phyloP scores from a whole-genome alignment of 345 rosid genomes.

The Lepidium aucheri region DNA sequence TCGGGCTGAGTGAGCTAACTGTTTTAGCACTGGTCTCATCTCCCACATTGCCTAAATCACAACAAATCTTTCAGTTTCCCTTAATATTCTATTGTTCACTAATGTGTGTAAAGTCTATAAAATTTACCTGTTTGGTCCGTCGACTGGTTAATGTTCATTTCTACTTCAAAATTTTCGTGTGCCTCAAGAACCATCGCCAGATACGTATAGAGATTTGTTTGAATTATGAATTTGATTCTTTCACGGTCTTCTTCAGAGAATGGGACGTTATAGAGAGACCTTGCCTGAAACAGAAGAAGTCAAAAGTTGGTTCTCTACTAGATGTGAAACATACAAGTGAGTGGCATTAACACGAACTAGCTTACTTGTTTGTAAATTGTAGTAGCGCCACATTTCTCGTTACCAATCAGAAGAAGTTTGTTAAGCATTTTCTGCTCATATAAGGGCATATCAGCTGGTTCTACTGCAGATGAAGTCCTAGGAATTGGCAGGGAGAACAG shows the following conservation, averaged over 20 bases:
- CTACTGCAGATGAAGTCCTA: conserved; percentile 33
- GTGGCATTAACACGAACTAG: neutral
- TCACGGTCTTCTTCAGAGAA: conserved; percentile 75
- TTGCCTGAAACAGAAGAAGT: conserved; percentile 54
- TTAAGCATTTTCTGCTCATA: conserved; percentile 26
- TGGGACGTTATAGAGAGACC: conserved; percentile 51
- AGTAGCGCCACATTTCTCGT: conserved; percentile 68
- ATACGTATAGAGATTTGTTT: conserved; percentile 65
- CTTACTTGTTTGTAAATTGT: conserved; percentile 82
- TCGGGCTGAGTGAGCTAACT: conserved; percentile 40
- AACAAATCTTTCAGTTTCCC: conserved; percentile 1
- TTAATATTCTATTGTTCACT: neutral
- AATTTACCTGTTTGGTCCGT: conserved; percentile 38
- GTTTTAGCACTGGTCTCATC: conserved; percentile 28
- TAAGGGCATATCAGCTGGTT: conserved; percentile 16
- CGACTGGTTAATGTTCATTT: conserved; percentile 30
- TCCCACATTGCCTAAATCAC: conserved; percentile 28
- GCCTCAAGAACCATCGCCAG: conserved; percentile 66
- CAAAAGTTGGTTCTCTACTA: neutral
- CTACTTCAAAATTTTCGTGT: conserved; percentile 54
- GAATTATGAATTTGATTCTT: conserved; percentile 63
- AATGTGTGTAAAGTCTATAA: neutral
- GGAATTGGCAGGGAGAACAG: conserved; percentile 60
- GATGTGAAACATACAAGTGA: neutral
- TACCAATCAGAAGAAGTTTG: conserved; percentile 70